phyloP scores from a whole-genome alignment of 495 filamentous ascomycete species.

The Neurospora discreta region DNA sequence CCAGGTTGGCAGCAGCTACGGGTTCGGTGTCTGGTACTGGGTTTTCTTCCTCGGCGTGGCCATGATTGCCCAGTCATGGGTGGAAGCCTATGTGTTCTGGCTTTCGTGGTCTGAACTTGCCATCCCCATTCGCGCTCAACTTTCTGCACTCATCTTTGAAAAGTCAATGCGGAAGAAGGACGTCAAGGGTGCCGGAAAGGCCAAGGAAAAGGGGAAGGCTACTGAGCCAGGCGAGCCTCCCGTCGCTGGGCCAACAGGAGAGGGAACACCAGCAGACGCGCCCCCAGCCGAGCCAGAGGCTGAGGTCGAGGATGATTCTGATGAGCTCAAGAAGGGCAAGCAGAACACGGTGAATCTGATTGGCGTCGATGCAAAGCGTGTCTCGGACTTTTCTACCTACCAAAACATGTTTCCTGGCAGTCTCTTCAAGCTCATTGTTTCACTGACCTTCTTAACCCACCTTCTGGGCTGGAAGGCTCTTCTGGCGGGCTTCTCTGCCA shows the following conservation, averaged over 20 bases:
- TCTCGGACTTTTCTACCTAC: constrained; percentile 59
- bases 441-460: constrained; percentile 50
- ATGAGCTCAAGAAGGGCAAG: constrained; percentile 44
- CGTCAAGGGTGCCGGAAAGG: constrained; percentile 38
- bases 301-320: constrained; percentile 39
- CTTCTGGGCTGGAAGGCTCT: constrained; percentile 67
- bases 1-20: constrained; percentile 25
- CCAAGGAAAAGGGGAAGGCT: constrained; percentile 16
- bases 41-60: constrained; percentile 48
- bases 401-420: constrained; percentile 53
- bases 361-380: constrained; percentile 62
- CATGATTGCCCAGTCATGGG: constrained; percentile 43
- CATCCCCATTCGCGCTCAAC: constrained; percentile 55
- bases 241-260: constrained; percentile 14
- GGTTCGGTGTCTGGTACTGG: constrained; percentile 53
- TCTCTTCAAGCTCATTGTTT: constrained; percentile 52
- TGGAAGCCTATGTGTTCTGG: constrained; percentile 57
- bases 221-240: constrained; percentile 13
- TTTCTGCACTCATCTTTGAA: constrained; percentile 62
- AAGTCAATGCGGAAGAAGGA: constrained; percentile 76
- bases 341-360: constrained; percentile 74
- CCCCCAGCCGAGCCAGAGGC: constrained; percentile 17
- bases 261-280: constrained; percentile 4
- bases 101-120: constrained; percentile 50
- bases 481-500: constrained; percentile 53